phyloP scores from a whole-genome alignment of 257 asterid genomes.

The Salvia rosmarinus region DNA sequence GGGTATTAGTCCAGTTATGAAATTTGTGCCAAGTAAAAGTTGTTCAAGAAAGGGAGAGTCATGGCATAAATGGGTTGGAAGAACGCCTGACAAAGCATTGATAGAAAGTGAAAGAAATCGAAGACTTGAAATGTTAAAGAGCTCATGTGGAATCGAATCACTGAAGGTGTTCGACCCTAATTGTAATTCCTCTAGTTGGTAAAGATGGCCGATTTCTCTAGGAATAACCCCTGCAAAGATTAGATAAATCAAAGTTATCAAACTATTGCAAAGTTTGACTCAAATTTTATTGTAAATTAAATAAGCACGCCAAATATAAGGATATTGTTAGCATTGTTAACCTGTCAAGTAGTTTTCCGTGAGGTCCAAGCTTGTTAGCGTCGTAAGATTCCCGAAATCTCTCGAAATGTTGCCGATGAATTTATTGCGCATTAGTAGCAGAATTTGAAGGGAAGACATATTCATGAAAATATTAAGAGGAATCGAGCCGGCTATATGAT shows the following conservation, averaged over 20 bases:
- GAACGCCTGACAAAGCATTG: slow-evolving; percentile 33
- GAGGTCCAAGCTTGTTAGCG: neutral
- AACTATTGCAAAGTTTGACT: no score
- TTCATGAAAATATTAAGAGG: slow-evolving; percentile 18
- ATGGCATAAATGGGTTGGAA: slow-evolving; percentile 20
- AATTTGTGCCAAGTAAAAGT: neutral
- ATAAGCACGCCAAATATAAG: no score
- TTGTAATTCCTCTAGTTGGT: neutral
- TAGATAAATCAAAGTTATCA: neutral
- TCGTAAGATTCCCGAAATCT: slow-evolving; percentile 29
- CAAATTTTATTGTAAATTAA: no score
- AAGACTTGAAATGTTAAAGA: slow-evolving; percentile 37
- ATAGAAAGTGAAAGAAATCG: neutral
- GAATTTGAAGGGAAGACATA: slow-evolving; percentile 18
- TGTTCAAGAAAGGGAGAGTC: neutral
- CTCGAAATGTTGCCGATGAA: slow-evolving; percentile 22
- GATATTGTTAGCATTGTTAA: no score
- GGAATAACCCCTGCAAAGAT: neutral
- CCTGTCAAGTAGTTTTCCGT: neutral
- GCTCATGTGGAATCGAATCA: neutral
- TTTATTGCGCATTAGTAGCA: neutral
- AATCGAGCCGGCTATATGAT: slow-evolving; percentile 1
- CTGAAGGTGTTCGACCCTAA: neutral
- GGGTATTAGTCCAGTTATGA: slow-evolving; percentile 40
- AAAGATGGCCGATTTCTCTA: neutral